phyloP scores from a whole-genome alignment of 2,329 filamentous ascomycete genomes.

The Paramyrothecium sp. region DNA sequence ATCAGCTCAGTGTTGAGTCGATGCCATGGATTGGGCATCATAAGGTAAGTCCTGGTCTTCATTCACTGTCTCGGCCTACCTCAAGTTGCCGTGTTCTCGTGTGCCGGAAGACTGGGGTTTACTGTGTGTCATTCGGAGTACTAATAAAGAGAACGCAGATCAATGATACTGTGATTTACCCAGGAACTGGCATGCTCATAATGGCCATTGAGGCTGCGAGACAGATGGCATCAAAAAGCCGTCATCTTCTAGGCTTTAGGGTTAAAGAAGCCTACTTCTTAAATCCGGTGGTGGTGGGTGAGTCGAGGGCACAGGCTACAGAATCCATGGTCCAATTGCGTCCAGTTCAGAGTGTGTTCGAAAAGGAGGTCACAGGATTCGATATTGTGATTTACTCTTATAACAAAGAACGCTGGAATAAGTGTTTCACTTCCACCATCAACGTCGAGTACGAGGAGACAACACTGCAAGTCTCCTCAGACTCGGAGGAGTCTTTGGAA shows the following conservation, averaged over 20 bases:
- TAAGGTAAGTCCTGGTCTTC: no score
- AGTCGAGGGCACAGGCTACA: background rate
- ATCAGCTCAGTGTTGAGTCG: constrained; percentile 16
- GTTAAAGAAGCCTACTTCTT: background rate
- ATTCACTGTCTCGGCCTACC: no score
- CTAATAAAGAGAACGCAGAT: no score
- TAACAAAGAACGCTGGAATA: background rate
- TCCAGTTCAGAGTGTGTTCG: background rate
- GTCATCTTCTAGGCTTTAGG: background rate
- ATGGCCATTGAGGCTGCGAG: constrained; percentile 42
- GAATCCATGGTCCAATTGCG: background rate
- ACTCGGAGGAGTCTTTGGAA: background rate
- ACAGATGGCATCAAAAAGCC: background rate
- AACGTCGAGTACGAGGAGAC: background rate
- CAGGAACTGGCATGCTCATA: constrained; percentile 33
- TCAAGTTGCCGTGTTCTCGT: no score
- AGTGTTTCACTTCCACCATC: background rate
- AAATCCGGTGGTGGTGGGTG: background rate
- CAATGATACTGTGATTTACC: constrained; percentile 5
- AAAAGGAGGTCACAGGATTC: background rate
- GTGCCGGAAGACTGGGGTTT: no score
- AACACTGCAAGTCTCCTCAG: background rate
- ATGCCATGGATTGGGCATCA: constrained; percentile 39
- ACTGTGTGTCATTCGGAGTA: no score
- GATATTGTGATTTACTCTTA: background rate